Conservation (phyloP, 2,329 filamentous ascomycete species). For the Clarireedia hainanense region DNA sequence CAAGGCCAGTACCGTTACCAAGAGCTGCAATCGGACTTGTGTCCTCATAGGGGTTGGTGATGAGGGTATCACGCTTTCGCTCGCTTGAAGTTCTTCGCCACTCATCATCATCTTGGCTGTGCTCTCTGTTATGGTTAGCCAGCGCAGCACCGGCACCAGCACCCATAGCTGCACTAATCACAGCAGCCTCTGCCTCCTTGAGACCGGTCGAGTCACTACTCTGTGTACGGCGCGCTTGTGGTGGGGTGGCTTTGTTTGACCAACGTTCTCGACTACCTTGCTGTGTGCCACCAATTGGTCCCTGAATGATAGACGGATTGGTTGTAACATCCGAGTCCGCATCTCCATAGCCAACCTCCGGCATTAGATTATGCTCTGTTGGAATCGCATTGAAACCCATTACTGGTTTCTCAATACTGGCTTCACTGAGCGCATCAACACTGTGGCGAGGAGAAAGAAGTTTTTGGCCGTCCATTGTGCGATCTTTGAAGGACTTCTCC, state of each 20-base stretch:
- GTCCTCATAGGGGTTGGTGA: conserved; percentile 61
- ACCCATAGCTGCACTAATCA: conserved; percentile 42
- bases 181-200: conserved; percentile 29
- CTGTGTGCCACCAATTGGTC: conserved; percentile 47
- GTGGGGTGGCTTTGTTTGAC: conserved; percentile 48
- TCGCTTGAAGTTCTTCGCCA: conserved; percentile 56
- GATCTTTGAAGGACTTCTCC: conserved; percentile 60
- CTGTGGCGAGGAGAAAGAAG: conserved; percentile 50
- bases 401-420: conserved; percentile 37
- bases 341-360: conserved; percentile 62
- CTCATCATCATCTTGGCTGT: conserved; percentile 54
- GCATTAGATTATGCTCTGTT: conserved; percentile 61
- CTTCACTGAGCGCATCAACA: conserved; percentile 46
- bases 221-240: conserved; percentile 18
- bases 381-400: conserved; percentile 66
- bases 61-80: conserved; percentile 55
- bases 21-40: conserved; percentile 50
- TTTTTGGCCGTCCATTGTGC: conserved; percentile 46
- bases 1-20: conserved; percentile 26
- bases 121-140: conserved; percentile 44
- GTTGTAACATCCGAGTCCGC: conserved; percentile 63
- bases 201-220: conserved; percentile 16
- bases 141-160: conserved; percentile 47
- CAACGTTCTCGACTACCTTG: conserved; percentile 37
- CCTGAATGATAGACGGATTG: conserved; percentile 77